These are phyloP conservation scores for Vaucheria bursata DNA, from an alignment of 352 stramenopile genomes.

Conservation along the genomic window DNA sequence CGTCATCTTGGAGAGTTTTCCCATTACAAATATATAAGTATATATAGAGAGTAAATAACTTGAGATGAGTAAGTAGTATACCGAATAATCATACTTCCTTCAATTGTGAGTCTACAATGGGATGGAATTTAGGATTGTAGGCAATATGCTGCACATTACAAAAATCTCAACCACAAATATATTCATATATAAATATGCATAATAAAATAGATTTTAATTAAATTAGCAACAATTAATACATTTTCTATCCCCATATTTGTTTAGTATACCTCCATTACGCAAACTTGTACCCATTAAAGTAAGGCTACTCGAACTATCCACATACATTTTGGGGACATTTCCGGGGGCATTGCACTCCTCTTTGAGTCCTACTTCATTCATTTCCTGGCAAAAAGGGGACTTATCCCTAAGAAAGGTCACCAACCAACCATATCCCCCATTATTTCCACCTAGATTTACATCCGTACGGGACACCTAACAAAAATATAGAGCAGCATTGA, in stretches of 20 bases:
- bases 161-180: background rate
- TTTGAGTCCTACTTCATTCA: constrained; percentile 51
- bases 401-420: constrained; percentile 85
- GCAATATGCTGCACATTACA: background rate
- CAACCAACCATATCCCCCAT: constrained; percentile 85
- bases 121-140: background rate
- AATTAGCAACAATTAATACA: too few species aligned
- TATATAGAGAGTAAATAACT: too few species aligned
- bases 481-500: too few species aligned
- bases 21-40: too few species aligned
- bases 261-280: constrained; percentile 4
- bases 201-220: background rate
- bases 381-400: constrained; percentile 58
- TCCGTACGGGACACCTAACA: constrained; percentile 71
- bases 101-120: background rate
- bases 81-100: too few species aligned
- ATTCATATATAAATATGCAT: background rate
- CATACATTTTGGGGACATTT: constrained; percentile 70
- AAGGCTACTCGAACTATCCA: constrained; percentile 12
- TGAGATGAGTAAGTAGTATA: too few species aligned
- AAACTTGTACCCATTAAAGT: constrained; percentile 30
- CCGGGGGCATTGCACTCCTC: constrained; percentile 85
- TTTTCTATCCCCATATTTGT: too few species aligned
- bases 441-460: constrained; percentile 63
- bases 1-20: too few species aligned